These are phyloP conservation scores for Rhizopus arrhizus DNA, from an alignment of 371 early-diverging fungal genomes.

Conservation along the genomic window DNA sequence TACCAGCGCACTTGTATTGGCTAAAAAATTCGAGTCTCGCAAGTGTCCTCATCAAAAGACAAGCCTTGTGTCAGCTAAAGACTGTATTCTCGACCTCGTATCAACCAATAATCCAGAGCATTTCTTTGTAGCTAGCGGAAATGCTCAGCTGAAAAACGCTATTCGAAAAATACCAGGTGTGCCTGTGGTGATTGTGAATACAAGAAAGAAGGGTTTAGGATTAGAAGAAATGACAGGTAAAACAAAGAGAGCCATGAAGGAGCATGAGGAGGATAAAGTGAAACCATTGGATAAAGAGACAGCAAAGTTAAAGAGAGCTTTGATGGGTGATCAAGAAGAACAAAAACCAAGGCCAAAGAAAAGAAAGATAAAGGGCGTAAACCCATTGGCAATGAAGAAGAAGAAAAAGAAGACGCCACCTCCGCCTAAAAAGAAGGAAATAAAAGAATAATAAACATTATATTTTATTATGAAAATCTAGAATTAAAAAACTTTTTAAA, in stretches of 20 bases:
- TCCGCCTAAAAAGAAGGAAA: constrained; percentile 31
- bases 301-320: constrained; percentile 49
- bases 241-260: constrained; percentile 11
- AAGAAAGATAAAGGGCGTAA: constrained; percentile 71
- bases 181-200: constrained; percentile 82
- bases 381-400: constrained; percentile 86
- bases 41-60: constrained; percentile 71
- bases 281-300: constrained; percentile 58
- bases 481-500: not conserved
- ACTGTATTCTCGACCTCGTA: constrained; percentile 78
- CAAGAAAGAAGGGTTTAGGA: constrained; percentile 46
- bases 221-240: constrained; percentile 74
- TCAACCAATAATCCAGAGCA: constrained; percentile 72
- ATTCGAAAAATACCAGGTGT: constrained; percentile 80
- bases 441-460: constrained; percentile 1
- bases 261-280: constrained; percentile 45
- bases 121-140: constrained; percentile 85
- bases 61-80: constrained; percentile 62
- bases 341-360: constrained; percentile 17
- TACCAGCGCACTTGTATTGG: constrained; percentile 57
- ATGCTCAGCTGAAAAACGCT: constrained; percentile 62
- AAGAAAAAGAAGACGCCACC: constrained; percentile 56
- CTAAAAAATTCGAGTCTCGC: constrained; percentile 75
- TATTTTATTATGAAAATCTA: no score
- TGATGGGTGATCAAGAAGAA: constrained; percentile 14